phyloP scores from a whole-genome alignment of 805 yeast species.

The Brettanomyces sp. region DNA sequence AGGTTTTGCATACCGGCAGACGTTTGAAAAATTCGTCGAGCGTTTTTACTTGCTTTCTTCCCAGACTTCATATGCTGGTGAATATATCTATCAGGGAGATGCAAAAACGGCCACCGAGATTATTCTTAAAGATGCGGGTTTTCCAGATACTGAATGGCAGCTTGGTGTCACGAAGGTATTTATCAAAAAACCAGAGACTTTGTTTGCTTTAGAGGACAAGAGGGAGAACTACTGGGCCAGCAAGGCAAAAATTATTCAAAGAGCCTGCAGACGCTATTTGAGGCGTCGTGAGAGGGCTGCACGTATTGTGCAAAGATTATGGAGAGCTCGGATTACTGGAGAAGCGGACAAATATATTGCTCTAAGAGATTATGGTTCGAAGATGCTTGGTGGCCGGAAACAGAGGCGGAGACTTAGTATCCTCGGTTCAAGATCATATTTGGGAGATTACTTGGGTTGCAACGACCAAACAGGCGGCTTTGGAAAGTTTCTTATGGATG shows the following conservation, averaged over 20 bases:
- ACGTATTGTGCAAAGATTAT: slow-evolving; percentile 65
- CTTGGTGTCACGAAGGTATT: slow-evolving; percentile 88
- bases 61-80: slow-evolving; percentile 86
- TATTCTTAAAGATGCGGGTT: slow-evolving; percentile 45
- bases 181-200: slow-evolving; percentile 92
- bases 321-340: slow-evolving; percentile 75
- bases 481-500: slow-evolving; percentile 67
- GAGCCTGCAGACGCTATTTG: slow-evolving; percentile 87
- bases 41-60: slow-evolving; percentile 83
- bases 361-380: slow-evolving; percentile 76
- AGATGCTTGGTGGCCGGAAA: slow-evolving; percentile 61
- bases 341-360: slow-evolving; percentile 59
- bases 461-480: slow-evolving; percentile 60
- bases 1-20: slow-evolving; percentile 95
- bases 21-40: slow-evolving; percentile 93
- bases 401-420: slow-evolving; percentile 86
- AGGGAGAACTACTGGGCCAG: slow-evolving; percentile 96
- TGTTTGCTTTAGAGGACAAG: slow-evolving; percentile 92
- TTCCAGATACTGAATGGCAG: slow-evolving; percentile 78
- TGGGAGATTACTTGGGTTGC: slow-evolving; percentile 92
- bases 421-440: slow-evolving; percentile 76
- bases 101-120: slow-evolving; percentile 42
- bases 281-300: slow-evolving; percentile 84
- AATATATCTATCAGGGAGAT: slow-evolving; percentile 51
- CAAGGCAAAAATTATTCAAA: slow-evolving; percentile 95